These are phyloP conservation scores for Apium graveolens DNA, from an alignment of 129 eudicot genomes.

Conservation along the genomic window DNA sequence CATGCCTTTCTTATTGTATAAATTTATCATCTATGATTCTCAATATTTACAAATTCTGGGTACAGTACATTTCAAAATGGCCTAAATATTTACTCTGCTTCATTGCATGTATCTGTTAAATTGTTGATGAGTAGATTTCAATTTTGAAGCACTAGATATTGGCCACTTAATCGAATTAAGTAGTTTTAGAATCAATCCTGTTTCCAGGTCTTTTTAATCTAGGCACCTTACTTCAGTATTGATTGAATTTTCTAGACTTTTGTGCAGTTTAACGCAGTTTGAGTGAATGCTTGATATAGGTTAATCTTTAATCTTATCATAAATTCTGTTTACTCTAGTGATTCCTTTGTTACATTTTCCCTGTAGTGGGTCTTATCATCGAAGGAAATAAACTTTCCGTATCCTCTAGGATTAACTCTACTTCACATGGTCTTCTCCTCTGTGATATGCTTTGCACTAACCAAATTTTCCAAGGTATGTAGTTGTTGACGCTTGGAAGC, in stretches of 20 bases:
- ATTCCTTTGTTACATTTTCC: background rate
- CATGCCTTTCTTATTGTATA: background rate
- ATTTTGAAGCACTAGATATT: background rate
- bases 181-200: background rate
- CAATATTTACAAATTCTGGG: background rate
- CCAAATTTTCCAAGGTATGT: slow-evolving; percentile 74
- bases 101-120: background rate
- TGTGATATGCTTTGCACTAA: slow-evolving; percentile 65
- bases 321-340: background rate
- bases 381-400: slow-evolving; percentile 90
- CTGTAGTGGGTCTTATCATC: slow-evolving; percentile 97
- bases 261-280: background rate
- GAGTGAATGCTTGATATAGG: background rate
- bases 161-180: background rate
- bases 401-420: slow-evolving; percentile 91
- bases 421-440: slow-evolving; percentile 96
- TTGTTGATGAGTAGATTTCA: background rate
- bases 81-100: background rate
- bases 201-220: background rate
- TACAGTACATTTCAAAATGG: background rate
- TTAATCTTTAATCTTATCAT: slow-evolving; percentile 10
- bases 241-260: background rate
- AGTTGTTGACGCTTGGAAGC: background rate
- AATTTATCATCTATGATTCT: background rate
- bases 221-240: background rate